Conservation (phyloP, 2,329 filamentous ascomycete species). For the Hymenoscyphus linearis region DNA sequence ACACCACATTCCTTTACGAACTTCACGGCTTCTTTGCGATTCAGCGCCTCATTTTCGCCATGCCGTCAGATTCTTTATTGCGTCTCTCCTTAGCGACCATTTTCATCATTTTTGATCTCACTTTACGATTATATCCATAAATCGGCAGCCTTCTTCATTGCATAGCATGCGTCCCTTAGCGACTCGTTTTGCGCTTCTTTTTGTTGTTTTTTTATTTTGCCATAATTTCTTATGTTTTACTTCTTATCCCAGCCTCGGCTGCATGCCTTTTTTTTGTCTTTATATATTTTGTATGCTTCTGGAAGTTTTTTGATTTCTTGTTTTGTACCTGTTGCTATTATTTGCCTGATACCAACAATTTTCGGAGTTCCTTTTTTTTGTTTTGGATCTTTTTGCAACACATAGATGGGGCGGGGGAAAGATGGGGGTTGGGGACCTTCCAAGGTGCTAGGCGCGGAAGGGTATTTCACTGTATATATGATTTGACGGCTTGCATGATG, state of each 20-base stretch:
- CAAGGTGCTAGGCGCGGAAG: background rate
- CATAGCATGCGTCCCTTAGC: background rate
- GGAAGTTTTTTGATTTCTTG: conserved; percentile 6
- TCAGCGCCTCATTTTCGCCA: background rate
- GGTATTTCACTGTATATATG: background rate
- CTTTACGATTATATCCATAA: background rate
- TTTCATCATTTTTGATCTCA: background rate
- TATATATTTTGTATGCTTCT: background rate
- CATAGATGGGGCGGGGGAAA: background rate
- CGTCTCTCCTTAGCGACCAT: background rate
- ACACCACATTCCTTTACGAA: background rate
- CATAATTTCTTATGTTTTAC: background rate
- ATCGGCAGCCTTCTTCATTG: background rate
- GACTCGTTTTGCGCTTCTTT: background rate
- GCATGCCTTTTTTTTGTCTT: background rate
- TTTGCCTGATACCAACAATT: conserved; percentile 25
- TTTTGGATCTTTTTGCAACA: background rate
- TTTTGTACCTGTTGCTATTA: background rate
- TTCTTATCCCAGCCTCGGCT: background rate
- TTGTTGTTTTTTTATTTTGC: no score
- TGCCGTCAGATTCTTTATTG: background rate
- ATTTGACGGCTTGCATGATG: background rate
- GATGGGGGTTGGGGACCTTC: background rate
- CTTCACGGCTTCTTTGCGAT: background rate
- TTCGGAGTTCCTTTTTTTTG: conserved; percentile 11